phyloP scores from a whole-genome alignment of 768 basidiomycete genomes.

The Cystobasidium tubakii region DNA sequence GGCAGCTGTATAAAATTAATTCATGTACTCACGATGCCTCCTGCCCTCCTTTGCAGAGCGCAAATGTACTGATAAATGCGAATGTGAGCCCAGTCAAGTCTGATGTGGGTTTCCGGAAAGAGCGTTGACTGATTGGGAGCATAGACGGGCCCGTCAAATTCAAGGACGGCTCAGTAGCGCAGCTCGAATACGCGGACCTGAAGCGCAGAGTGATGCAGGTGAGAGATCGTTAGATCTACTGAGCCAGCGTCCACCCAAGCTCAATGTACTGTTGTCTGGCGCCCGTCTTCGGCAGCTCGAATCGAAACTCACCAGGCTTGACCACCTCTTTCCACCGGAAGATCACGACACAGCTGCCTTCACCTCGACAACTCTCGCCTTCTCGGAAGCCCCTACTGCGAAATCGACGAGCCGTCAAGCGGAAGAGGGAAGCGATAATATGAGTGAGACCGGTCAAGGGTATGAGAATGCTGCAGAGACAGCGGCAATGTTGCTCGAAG shows the following conservation, averaged over 20 bases:
- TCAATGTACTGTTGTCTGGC: too few species aligned
- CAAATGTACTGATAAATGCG: constrained; percentile 8
- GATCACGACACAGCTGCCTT: not conserved
- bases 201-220: constrained; percentile 9
- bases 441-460: not conserved
- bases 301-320: not conserved
- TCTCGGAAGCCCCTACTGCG: not conserved
- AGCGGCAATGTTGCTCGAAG: constrained; percentile 4
- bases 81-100: not conserved
- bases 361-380: not conserved
- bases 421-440: constrained; percentile 1
- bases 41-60: not conserved
- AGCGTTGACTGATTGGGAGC: not conserved
- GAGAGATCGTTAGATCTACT: not conserved
- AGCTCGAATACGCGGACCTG: constrained; percentile 6
- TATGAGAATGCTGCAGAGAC: constrained; percentile 5
- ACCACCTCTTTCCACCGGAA: constrained; percentile 6
- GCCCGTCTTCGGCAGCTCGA: constrained; percentile 18
- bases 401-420: too few species aligned
- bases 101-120: too few species aligned
- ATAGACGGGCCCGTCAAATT: not conserved
- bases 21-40: not conserved
- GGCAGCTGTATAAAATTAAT: too few species aligned
- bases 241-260: too few species aligned
- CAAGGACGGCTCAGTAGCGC: constrained; percentile 2